A percentile compares a stretch with the other conserved stretches of the same genome.
These are phyloP conservation scores for Taphrina wiesneri DNA, from an alignment of 1,139 yeast species.

Conservation along the genomic window DNA sequence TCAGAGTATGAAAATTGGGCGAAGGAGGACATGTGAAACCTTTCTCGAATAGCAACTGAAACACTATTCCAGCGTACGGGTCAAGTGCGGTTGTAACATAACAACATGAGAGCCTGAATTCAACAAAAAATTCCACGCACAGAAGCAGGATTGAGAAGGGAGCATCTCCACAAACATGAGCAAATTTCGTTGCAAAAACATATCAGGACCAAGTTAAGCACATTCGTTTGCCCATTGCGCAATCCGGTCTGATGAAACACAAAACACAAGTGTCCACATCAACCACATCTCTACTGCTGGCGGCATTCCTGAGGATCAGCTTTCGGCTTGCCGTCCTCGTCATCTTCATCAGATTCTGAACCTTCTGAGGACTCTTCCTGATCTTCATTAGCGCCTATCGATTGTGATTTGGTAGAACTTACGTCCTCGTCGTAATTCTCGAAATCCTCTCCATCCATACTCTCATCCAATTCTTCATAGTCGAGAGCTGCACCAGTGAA, in stretches of 20 bases:
- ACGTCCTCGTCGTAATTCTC: slow-evolving; percentile 55
- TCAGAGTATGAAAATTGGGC: slow-evolving; percentile 32
- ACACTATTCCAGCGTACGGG: too few relatives aligned
- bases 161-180: background rate
- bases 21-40: slow-evolving; percentile 28
- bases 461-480: slow-evolving; percentile 50
- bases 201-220: background rate
- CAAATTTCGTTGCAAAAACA: background rate
- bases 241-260: background rate
- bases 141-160: background rate
- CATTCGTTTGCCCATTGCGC: background rate
- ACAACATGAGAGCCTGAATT: background rate
- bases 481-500: slow-evolving; percentile 93
- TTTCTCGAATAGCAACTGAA: too few relatives aligned
- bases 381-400: slow-evolving; percentile 57
- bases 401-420: slow-evolving; percentile 50
- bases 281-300: slow-evolving; percentile 52
- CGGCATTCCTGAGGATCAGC: slow-evolving; percentile 87
- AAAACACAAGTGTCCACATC: background rate
- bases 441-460: slow-evolving; percentile 57
- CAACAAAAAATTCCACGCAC: too few relatives aligned
- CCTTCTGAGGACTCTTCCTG: slow-evolving; percentile 50
- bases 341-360: slow-evolving; percentile 43
- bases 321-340: slow-evolving; percentile 48
- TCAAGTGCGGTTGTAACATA: too few relatives aligned